phyloP scores from a whole-genome alignment of 2,329 filamentous ascomycete genomes.

The Capronia americana region DNA sequence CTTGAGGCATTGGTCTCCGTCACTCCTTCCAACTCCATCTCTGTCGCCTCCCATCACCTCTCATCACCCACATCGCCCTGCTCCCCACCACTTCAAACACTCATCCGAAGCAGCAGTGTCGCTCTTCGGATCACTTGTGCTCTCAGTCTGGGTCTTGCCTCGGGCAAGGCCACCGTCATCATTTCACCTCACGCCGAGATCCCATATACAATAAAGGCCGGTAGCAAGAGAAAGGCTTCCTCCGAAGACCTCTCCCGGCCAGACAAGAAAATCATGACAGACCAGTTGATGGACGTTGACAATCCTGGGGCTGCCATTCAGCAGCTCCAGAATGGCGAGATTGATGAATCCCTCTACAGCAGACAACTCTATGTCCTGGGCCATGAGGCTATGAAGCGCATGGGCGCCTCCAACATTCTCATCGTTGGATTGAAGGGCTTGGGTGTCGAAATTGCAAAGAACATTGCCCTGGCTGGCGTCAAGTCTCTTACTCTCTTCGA shows the following conservation, averaged over 20 bases:
- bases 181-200: constrained; percentile 44
- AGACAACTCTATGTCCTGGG: constrained; percentile 75
- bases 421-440: constrained; percentile 90
- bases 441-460: constrained; percentile 98
- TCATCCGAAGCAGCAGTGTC: constrained; percentile 29
- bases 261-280: constrained; percentile 62
- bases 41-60: constrained; percentile 12
- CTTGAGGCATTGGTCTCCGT: constrained; percentile 17
- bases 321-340: constrained; percentile 68
- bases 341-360: constrained; percentile 72
- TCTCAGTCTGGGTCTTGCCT: constrained; percentile 37
- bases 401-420: constrained; percentile 94
- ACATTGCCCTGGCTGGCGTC: constrained; percentile 95
- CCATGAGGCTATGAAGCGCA: constrained; percentile 93
- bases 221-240: constrained; percentile 59
- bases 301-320: constrained; percentile 63
- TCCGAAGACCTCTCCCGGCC: constrained; percentile 55
- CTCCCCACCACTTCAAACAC: constrained; percentile 16
- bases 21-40: constrained; percentile 27
- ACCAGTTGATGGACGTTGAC: constrained; percentile 68
- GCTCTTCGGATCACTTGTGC: constrained; percentile 32
- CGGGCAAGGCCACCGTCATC: constrained; percentile 43
- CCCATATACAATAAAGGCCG: constrained; percentile 54
- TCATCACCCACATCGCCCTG: neutral
- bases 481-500: constrained; percentile 96